Evolutionary conservation across 1,284 basidiomycete genomes (phyloP).

Genomic region (Hymenochaete sp.): DNA sequence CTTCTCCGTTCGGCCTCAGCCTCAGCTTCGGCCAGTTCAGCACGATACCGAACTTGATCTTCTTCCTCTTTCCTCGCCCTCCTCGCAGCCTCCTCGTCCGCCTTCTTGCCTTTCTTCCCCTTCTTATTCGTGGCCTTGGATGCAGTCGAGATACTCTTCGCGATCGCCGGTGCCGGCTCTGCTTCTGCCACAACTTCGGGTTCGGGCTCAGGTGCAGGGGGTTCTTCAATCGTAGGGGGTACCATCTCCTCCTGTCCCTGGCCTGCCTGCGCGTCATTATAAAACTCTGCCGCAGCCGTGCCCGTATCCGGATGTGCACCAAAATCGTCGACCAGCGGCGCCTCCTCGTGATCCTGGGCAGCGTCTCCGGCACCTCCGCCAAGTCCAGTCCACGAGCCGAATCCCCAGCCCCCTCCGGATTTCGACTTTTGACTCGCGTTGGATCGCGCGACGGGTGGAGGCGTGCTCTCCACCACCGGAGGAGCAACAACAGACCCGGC

Average conservation of each 20-base stretch:
- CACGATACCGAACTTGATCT: not conserved
- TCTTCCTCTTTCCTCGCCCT: not conserved
- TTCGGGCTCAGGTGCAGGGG: not conserved
- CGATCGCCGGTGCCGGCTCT: conserved; percentile 4
- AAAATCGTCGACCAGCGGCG: conserved; percentile 5
- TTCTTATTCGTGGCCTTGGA: conserved; percentile 1
- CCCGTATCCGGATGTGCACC: not conserved
- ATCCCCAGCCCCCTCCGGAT: conserved; percentile 6
- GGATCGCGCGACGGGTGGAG: no score
- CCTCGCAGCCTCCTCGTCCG: conserved; percentile 1
- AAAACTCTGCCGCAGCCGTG: no score
- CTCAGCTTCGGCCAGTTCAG: conserved; percentile 1
- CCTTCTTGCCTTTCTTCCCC: conserved; percentile 5
- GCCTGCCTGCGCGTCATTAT: not conserved
- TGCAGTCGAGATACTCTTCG: conserved; percentile 6
- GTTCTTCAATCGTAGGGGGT: not conserved
- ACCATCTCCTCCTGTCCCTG: not conserved
- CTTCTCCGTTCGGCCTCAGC: not conserved
- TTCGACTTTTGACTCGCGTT: conserved; percentile 1
- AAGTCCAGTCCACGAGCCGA: not conserved
- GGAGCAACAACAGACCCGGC: not conserved
- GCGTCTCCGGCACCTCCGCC: conserved; percentile 1
- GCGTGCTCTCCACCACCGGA: not conserved
- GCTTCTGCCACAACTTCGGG: conserved; percentile 1
- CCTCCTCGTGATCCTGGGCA: not conserved